Percentiles rank a stretch among this genome's conserved stretches.
These are phyloP conservation scores for Nothopassalora personata DNA, from an alignment of 2,329 filamentous ascomycete genomes.

Conservation along the genomic window DNA sequence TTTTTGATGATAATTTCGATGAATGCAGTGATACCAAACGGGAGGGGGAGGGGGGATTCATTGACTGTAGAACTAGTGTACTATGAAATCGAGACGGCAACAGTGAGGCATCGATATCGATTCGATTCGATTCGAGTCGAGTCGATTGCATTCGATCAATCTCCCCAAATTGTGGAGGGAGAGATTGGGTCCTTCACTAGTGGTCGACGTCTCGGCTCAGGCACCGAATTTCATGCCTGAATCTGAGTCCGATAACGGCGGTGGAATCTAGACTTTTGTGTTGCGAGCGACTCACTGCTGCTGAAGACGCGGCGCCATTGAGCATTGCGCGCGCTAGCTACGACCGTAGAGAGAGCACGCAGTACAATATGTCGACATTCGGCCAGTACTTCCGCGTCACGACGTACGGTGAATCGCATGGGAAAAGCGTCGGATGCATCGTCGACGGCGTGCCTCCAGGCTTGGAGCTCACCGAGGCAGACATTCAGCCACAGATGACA, in stretches of 20 bases:
- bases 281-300: no score
- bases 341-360: no score
- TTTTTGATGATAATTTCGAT: neutral
- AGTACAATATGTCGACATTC: conserved; percentile 70
- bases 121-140: no score
- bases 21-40: neutral
- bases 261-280: neutral
- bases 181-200: no score
- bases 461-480: conserved; percentile 69
- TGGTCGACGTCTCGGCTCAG: no score
- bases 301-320: no score
- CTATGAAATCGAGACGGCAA: neutral
- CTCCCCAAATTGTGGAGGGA: no score
- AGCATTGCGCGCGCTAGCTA: neutral
- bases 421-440: conserved; percentile 88
- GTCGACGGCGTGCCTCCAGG: conserved; percentile 88
- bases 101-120: neutral
- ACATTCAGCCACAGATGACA: conserved; percentile 89
- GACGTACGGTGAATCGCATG: conserved; percentile 85
- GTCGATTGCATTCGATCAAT: no score
- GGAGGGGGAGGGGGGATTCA: neutral
- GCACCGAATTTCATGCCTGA: neutral
- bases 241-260: neutral
- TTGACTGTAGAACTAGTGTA: neutral
- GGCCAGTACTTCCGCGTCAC: conserved; percentile 76